These are phyloP conservation scores for Geotrichum europaeum DNA, from an alignment of 1,139 yeast species.

Conservation along the genomic window DNA sequence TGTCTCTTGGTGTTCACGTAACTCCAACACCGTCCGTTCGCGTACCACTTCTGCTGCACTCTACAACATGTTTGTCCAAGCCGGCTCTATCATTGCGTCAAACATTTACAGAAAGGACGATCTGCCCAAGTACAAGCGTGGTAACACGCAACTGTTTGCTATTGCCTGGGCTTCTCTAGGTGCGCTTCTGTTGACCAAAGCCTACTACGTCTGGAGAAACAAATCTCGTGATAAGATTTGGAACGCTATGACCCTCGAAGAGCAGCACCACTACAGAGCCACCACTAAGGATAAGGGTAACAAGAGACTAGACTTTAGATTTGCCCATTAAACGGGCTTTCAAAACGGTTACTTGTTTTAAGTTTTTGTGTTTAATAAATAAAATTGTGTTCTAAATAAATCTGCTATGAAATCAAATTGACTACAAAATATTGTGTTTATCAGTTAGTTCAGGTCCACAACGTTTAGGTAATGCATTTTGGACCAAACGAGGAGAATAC, in stretches of 20 bases:
- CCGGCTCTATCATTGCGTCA: conserved; percentile 47
- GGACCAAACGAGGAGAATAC: no score
- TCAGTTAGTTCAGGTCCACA: no score
- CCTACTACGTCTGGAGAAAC: conserved; percentile 47
- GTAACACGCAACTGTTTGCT: conserved; percentile 44
- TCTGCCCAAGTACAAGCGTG: conserved; percentile 52
- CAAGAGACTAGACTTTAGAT: conserved; percentile 46
- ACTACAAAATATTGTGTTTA: no score
- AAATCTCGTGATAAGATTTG: conserved; percentile 41
- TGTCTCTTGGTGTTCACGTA: conserved; percentile 56
- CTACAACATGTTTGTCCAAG: conserved; percentile 57
- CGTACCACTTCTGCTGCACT: conserved; percentile 58
- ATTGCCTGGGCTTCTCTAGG: conserved; percentile 32
- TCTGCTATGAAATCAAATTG: no score
- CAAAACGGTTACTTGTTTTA: background rate
- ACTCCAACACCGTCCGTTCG: conserved; percentile 53
- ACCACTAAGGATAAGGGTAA: conserved; percentile 47
- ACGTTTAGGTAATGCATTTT: no score
- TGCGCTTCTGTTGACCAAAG: conserved; percentile 21
- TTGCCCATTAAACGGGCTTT: conserved; percentile 25
- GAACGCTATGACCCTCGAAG: conserved; percentile 43
- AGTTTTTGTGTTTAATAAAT: background rate
- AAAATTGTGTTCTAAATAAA: background rate
- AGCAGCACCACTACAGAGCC: conserved; percentile 39
- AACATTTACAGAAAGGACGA: conserved; percentile 54